These are phyloP conservation scores for Dorcoceras hygrometricum DNA, from an alignment of 257 asterid species.

Conservation along the genomic window DNA sequence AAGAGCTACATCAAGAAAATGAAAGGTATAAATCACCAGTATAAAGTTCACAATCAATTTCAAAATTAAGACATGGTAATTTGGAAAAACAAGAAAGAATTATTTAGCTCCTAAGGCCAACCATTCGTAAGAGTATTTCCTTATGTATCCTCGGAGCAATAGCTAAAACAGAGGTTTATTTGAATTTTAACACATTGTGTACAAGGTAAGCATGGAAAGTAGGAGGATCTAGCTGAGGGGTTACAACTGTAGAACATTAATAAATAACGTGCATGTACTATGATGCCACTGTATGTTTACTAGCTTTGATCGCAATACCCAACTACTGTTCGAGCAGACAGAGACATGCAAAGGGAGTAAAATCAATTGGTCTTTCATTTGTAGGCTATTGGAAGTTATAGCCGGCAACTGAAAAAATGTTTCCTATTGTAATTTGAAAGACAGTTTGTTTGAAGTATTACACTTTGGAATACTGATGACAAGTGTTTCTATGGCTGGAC, in stretches of 20 bases:
- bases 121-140: background rate
- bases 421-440: too few species aligned
- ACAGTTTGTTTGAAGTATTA: too few species aligned
- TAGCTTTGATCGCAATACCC: background rate
- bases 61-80: background rate
- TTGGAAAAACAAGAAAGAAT: background rate
- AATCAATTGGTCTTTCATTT: too few species aligned
- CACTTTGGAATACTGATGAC: background rate
- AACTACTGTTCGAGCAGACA: background rate
- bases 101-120: background rate
- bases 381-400: background rate
- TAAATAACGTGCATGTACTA: too few species aligned
- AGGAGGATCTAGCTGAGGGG: too few species aligned
- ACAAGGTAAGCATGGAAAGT: too few species aligned
- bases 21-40: constrained; percentile 5
- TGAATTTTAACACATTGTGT: too few species aligned
- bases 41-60: background rate
- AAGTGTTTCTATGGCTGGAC: background rate
- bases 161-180: too few species aligned
- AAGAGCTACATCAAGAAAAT: constrained; percentile 58
- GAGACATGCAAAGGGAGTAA: background rate
- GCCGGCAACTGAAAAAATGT: background rate
- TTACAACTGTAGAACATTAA: too few species aligned
- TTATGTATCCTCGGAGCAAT: background rate
- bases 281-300: too few species aligned